phyloP scores from a whole-genome alignment of 495 filamentous ascomycete species.

The Aspergillus nidulans region DNA sequence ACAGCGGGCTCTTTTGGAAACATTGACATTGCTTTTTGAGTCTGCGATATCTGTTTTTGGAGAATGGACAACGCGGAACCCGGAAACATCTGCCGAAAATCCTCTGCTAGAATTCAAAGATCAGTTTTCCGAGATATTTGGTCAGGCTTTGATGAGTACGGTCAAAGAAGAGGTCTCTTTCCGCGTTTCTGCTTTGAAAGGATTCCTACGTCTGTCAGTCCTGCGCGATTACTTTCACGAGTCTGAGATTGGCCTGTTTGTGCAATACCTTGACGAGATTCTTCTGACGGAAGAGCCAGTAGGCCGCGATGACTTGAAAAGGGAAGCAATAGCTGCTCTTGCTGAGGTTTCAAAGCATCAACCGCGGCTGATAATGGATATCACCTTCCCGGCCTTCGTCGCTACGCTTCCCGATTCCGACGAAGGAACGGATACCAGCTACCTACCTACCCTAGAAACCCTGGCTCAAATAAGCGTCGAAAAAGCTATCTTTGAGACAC shows the following conservation, averaged over 20 bases:
- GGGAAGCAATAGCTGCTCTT: slow-evolving; percentile 60
- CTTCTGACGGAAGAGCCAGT: slow-evolving; percentile 55
- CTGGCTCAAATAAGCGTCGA: slow-evolving; percentile 66
- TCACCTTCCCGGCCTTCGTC: slow-evolving; percentile 70
- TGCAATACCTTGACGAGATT: slow-evolving; percentile 63
- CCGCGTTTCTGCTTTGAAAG: slow-evolving; percentile 55
- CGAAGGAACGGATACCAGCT: slow-evolving; percentile 36
- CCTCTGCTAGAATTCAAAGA: slow-evolving; percentile 56
- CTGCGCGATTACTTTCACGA: slow-evolving; percentile 57
- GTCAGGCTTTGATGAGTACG: slow-evolving; percentile 56
- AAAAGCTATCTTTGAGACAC: slow-evolving; percentile 60
- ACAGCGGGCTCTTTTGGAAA: slow-evolving; percentile 62
- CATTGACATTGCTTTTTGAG: slow-evolving; percentile 53
- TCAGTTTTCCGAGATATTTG: slow-evolving; percentile 56
- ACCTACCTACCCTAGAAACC: slow-evolving; percentile 58
- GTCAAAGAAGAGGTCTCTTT: slow-evolving; percentile 64
- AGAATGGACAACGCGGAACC: slow-evolving; percentile 45
- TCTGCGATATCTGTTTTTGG: slow-evolving; percentile 56
- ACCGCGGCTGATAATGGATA: slow-evolving; percentile 63
- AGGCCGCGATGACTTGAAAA: slow-evolving; percentile 54
- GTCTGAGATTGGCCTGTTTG: slow-evolving; percentile 57
- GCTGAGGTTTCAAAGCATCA: slow-evolving; percentile 62
- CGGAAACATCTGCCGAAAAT: slow-evolving; percentile 38
- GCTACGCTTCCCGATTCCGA: slow-evolving; percentile 61
- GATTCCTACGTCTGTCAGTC: slow-evolving; percentile 52